Conservation (phyloP, 1,284 basidiomycete genomes). For the Mycosarcoma maydis region DNA sequence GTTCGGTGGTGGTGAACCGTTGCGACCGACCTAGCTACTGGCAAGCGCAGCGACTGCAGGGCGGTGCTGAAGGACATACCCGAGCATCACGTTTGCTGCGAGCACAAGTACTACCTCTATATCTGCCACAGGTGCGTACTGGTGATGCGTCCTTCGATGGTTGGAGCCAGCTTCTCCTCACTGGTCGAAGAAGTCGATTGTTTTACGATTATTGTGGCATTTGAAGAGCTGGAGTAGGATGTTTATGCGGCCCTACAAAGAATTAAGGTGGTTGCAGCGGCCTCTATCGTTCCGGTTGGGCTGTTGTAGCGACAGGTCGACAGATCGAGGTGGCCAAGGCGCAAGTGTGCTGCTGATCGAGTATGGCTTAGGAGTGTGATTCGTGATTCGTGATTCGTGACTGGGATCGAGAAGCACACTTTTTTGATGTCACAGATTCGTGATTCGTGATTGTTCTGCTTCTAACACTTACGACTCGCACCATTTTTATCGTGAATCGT, state of each 20-base stretch:
- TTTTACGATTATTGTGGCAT: conserved; percentile 12
- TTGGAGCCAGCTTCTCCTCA: conserved; percentile 35
- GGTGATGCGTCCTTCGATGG: neutral
- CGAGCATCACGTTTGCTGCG: conserved; percentile 19
- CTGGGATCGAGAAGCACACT: neutral
- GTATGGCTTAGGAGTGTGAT: too few relatives aligned
- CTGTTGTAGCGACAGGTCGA: too few relatives aligned
- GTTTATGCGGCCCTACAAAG: neutral
- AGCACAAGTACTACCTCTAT: conserved; percentile 1
- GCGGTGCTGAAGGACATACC: conserved; percentile 40
- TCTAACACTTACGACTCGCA: too few relatives aligned
- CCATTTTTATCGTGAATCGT: too few relatives aligned
- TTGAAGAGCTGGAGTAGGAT: neutral
- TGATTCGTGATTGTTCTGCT: too few relatives aligned
- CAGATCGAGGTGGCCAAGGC: too few relatives aligned
- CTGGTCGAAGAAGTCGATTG: conserved; percentile 1
- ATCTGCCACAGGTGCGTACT: conserved; percentile 3
- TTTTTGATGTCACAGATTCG: neutral
- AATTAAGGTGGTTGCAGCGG: too few relatives aligned
- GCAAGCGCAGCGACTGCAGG: conserved; percentile 31
- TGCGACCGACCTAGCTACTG: conserved; percentile 24
- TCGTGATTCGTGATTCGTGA: too few relatives aligned
- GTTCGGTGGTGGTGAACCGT: neutral
- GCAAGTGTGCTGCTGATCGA: too few relatives aligned
- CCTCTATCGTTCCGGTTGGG: too few relatives aligned